Conservation (phyloP, 768 basidiomycete species). For the Boletus vinaceobasis region DNA sequence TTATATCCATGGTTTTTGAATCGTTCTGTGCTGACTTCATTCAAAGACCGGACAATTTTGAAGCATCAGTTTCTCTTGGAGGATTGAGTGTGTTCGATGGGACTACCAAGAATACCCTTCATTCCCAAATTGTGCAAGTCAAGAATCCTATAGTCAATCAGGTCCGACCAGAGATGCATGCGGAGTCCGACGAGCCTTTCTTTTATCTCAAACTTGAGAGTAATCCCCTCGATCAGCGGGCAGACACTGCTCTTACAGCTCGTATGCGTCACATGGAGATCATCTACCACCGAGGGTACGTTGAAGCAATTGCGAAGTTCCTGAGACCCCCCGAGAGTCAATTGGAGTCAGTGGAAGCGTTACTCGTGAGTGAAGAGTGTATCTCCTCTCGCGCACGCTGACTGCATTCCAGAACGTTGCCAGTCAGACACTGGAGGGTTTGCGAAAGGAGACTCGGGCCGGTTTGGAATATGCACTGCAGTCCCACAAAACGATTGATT, state of each 20-base stretch:
- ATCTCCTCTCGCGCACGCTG: neutral
- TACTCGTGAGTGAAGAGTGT: slow-evolving; percentile 55
- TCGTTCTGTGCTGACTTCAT: slow-evolving; percentile 78
- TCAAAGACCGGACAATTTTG: slow-evolving; percentile 85
- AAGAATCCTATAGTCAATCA: slow-evolving; percentile 40
- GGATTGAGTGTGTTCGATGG: slow-evolving; percentile 89
- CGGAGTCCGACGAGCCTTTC: slow-evolving; percentile 54
- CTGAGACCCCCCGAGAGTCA: slow-evolving; percentile 94
- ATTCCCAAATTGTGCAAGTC: slow-evolving; percentile 89
- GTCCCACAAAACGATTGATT: slow-evolving; percentile 91
- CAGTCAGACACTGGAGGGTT: slow-evolving; percentile 87
- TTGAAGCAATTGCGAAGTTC: slow-evolving; percentile 89
- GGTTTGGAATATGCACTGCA: slow-evolving; percentile 92
- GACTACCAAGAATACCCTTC: slow-evolving; percentile 74
- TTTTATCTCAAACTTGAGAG: slow-evolving; percentile 91
- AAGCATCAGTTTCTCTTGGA: slow-evolving; percentile 79
- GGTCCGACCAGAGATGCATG: slow-evolving; percentile 34
- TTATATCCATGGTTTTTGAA: slow-evolving; percentile 86
- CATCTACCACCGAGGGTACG: slow-evolving; percentile 90
- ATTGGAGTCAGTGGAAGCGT: slow-evolving; percentile 90
- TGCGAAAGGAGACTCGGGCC: slow-evolving; percentile 90
- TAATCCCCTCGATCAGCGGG: slow-evolving; percentile 86
- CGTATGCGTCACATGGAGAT: slow-evolving; percentile 96
- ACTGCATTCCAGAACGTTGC: slow-evolving; percentile 66
- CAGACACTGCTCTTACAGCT: slow-evolving; percentile 86